A percentile compares a stretch with the other conserved stretches of the same genome.
phyloP scores from a whole-genome alignment of 2,329 filamentous ascomycete genomes.

The Teratosphaeria viscida region DNA sequence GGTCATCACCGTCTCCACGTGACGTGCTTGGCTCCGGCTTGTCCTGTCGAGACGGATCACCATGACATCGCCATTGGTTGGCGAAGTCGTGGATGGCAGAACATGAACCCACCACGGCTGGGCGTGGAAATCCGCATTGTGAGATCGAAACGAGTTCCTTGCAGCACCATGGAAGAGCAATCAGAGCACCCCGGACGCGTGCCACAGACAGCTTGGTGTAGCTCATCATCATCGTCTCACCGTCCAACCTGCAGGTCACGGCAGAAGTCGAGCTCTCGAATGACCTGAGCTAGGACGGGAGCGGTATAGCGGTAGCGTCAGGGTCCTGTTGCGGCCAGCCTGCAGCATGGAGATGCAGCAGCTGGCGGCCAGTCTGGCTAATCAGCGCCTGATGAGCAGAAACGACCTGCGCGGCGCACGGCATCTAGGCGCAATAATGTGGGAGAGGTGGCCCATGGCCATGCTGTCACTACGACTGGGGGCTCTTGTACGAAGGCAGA shows the following conservation, averaged over 20 bases:
- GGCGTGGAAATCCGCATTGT: not conserved
- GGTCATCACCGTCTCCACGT: not conserved
- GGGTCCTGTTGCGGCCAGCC: not conserved
- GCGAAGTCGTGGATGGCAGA: not conserved
- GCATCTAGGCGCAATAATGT: slow-evolving; percentile 7
- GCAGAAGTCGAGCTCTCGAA: not conserved
- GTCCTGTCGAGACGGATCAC: not conserved
- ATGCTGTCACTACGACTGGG: slow-evolving; percentile 1
- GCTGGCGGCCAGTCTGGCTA: slow-evolving; percentile 7
- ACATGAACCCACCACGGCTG: not conserved
- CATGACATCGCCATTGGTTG: not conserved
- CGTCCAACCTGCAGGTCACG: not conserved
- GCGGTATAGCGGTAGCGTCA: not conserved
- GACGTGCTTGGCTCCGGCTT: not conserved
- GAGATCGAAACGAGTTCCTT: not conserved
- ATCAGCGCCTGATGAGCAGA: slow-evolving; percentile 10
- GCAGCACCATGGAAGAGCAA: not conserved
- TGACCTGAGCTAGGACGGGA: not conserved
- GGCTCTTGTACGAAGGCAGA: slow-evolving; percentile 1
- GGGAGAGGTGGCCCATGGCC: slow-evolving; percentile 1
- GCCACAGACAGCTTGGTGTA: not conserved
- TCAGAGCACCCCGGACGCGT: not conserved
- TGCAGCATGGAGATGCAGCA: not conserved
- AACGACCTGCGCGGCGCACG: slow-evolving; percentile 5
- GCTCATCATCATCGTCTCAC: not conserved